Conservation (phyloP, 129 eudicot genomes). For the Arctium lappa region DNA sequence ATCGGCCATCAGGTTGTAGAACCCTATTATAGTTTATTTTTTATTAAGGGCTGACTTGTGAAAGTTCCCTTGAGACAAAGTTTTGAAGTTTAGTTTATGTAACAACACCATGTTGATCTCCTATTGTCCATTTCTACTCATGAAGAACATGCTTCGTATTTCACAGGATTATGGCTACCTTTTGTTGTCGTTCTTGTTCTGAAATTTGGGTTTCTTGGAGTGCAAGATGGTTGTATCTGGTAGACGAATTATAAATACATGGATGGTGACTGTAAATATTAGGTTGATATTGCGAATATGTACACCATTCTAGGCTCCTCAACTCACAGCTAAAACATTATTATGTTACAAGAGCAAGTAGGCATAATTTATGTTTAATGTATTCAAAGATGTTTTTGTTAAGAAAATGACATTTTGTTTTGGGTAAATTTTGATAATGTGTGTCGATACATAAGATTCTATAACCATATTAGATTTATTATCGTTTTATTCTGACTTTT, state of each 20-base stretch:
- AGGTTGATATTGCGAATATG: neutral
- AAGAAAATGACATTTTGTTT: neutral
- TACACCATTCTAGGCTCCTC: neutral
- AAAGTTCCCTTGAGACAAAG: neutral
- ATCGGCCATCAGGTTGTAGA: neutral
- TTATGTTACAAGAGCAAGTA: neutral
- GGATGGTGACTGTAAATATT: neutral
- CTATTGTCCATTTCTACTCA: neutral
- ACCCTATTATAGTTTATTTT: neutral
- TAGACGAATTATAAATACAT: neutral
- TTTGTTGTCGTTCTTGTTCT: neutral
- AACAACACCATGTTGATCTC: neutral
- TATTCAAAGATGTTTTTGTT: neutral
- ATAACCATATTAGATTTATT: neutral
- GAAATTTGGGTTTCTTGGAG: neutral
- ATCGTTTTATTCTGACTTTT: neutral
- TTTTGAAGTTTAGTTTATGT: neutral
- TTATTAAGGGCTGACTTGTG: neutral
- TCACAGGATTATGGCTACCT: neutral
- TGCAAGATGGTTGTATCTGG: neutral
- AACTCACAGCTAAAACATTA: neutral
- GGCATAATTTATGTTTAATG: neutral
- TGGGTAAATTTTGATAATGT: neutral
- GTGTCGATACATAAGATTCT: neutral
- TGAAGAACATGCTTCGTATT: neutral